Base-by-base conservation (phyloP, 305 asterid genomes). In the Fraxinus xanthoxyloides region DNA sequence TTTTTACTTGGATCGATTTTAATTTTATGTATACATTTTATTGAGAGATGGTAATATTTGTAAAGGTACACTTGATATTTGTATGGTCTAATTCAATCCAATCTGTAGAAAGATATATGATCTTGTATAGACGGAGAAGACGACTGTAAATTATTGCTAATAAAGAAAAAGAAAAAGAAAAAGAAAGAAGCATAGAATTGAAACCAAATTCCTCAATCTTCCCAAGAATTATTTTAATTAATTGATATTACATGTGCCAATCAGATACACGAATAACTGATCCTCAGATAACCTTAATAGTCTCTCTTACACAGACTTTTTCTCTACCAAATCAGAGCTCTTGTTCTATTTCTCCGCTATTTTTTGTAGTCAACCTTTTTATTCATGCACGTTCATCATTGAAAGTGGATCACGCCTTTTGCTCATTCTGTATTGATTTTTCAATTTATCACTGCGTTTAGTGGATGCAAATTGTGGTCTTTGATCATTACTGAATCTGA, bases 401-500 rank as follows among this genome's bases (percentile, higher is more conserved):
- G 23, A 31, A 69, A 30, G 13, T 2, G 43, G 38, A 13, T 31
- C 36, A 2, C 75, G 21, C 72, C 75, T 69, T 15, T 69, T 1
- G 23, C 75, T 69, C 43, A 15, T 30, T 38, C 63, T 76, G 51
- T 51, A 61, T 77, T 2, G 63, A 43, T 76, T 23, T 48, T 26
- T 43, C 36, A 12, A 43, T 15, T 46, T 46, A 13, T 40, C 76
- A 21, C 38, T 51, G 59, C 69, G 72, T 81, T 75, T 56, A 80
- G 30, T 78, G 79, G 54, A 75, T 83, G 48, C 54, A 77, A 46
- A 23, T 21, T 76, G 69, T 12, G 63, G 36, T 77, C 77, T 9
- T 35, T 80, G 36, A 28, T 28, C 75, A 24, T 75, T 54, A 4
- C 78, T 79, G 80, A 40, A 67, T 77, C 82, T 65, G 40, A 79